Base-by-base conservation (phyloP, 148 eudicot genomes). In the Pouteria glomerata region DNA sequence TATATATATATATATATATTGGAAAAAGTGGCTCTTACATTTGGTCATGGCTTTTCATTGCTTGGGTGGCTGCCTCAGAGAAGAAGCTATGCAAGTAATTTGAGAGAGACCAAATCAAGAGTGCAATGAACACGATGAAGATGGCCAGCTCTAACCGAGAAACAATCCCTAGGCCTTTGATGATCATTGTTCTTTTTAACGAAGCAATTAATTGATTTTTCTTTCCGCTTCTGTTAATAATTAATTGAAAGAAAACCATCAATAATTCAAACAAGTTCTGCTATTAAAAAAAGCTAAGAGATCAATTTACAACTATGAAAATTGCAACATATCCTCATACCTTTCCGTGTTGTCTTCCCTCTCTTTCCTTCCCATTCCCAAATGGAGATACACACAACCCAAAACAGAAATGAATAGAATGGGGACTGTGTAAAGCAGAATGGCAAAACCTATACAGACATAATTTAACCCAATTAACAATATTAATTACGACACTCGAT, bases 111-210 rank as follows among this genome's bases (percentile, higher is more conserved):
- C 91, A 89, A 35, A 73, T 71, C 10, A 87, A 69, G 59, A 89
- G 86, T 11, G 82, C 91, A 11, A 87, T 66, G 75, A 89, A 89
- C 89, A 89, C 82, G 16, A 77, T 0, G 3, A 89, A 65, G 68
- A 89, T 80, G 26, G 84, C 73, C 19, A 89, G 33, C 67, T 89
- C 91, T 45, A 72, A 72, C 74, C 81, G 60, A 15, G 89, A 74
- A 1, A 89, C 95, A 37, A 87, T 84, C 19, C 95, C 95, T 1
- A 89, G 82, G 8, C 95, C 89, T 81, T 52, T 85, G 45, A 76
- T 76, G 4, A 84, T 19, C 76, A 74, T 63, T 11, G 88, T 88
- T 67, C 84, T 64, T 39, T 73, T 83, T 88, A 79, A 80, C 50
- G 18, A 21, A 15, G 73, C 81, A 34, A n/a, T n/a, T n/a, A 73